Conservation (phyloP, 2,329 filamentous ascomycete genomes). For the Davidsoniella eucalypti region DNA sequence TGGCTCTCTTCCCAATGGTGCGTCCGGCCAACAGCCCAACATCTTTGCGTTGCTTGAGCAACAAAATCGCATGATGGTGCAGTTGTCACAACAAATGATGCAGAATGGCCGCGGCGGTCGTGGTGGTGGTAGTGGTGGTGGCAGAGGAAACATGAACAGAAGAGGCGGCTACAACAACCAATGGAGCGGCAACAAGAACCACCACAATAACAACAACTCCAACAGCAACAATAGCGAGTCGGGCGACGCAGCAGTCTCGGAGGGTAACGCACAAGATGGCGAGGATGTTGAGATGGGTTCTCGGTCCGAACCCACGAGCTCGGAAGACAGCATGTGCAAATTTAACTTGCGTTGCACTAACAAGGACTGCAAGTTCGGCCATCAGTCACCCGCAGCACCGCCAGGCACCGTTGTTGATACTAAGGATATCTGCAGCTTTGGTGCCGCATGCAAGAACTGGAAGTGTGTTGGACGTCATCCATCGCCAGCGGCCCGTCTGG, state of each 20-base stretch:
- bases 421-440: conserved; percentile 65
- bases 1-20: conserved; percentile 7
- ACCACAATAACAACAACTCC: conserved; percentile 16
- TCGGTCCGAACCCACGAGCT: conserved; percentile 36
- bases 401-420: conserved; percentile 63
- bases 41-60: conserved; percentile 70
- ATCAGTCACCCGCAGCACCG: conserved; percentile 82
- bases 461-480: conserved; percentile 90
- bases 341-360: conserved; percentile 83
- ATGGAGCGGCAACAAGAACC: conserved; percentile 16
- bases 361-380: conserved; percentile 78
- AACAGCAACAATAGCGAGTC: conserved; percentile 16
- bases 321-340: conserved; percentile 62
- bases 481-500: conserved; percentile 64
- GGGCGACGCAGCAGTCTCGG: conserved; percentile 21
- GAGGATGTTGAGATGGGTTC: conserved; percentile 49
- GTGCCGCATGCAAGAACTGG: conserved; percentile 83
- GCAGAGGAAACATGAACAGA: conserved; percentile 38
- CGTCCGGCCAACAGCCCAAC: conserved; percentile 22
- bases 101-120: conserved; percentile 26
- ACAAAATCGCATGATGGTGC: conserved; percentile 72
- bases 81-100: conserved; percentile 48
- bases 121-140: conserved; percentile 21
- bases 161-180: conserved; percentile 30
- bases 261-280: conserved; percentile 22